Percentiles rank a stretch among this genome's conserved stretches.
Evolutionary conservation across 2,329 filamentous ascomycete genomes (phyloP).

Genomic region (Colletotrichum costaricense): DNA sequence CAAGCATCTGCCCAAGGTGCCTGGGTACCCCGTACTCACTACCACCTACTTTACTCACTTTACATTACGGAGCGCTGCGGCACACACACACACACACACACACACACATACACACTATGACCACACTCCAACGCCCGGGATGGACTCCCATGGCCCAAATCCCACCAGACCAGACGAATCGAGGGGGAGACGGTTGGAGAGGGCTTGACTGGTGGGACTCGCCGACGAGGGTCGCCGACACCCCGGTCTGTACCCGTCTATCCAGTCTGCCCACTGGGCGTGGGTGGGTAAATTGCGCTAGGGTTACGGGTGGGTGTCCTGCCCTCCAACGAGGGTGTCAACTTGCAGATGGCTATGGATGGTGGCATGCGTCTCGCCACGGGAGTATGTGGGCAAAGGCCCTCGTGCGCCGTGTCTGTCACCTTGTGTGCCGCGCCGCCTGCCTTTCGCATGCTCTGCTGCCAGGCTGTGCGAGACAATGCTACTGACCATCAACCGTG

Average conservation of each 20-base stretch:
- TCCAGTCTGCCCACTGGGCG: conserved; percentile 19
- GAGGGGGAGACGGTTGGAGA: conserved; percentile 20
- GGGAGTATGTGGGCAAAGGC: background rate
- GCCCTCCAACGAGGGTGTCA: conserved; percentile 30
- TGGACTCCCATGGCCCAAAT: conserved; percentile 16
- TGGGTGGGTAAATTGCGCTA: conserved; percentile 32
- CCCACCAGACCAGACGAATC: conserved; percentile 28
- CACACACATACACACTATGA: background rate
- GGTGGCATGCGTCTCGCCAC: conserved; percentile 1
- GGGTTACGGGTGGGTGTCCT: conserved; percentile 34
- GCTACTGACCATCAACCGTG: background rate
- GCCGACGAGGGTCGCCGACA: conserved; percentile 12
- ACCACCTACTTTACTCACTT: conserved; percentile 9
- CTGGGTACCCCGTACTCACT: conserved; percentile 28
- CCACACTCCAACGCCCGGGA: conserved; percentile 29
- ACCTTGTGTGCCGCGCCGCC: background rate
- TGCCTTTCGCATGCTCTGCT: background rate
- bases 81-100: background rate
- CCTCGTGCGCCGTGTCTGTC: background rate
- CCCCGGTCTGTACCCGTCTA: conserved; percentile 23
- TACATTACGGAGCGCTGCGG: background rate
- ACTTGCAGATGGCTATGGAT: conserved; percentile 1
- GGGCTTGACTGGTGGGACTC: conserved; percentile 34
- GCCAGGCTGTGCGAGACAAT: conserved; percentile 1
- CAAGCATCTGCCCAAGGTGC: conserved; percentile 23